Evolutionary conservation across 805 yeast species (phyloP).

Genomic region (Hyphopichia homilentoma): DNA sequence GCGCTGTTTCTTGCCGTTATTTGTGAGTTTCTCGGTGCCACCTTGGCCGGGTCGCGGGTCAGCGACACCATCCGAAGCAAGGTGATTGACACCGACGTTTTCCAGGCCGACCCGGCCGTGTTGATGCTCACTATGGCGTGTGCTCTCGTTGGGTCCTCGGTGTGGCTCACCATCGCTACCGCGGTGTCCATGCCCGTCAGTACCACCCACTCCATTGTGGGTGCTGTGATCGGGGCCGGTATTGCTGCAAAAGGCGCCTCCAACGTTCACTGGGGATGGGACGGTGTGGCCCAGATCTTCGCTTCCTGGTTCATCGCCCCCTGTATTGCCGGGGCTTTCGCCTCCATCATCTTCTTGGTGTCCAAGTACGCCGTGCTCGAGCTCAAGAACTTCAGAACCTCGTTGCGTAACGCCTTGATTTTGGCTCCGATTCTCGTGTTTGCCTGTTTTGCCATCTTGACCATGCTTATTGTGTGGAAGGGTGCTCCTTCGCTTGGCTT

Average conservation of each 20-base stretch:
- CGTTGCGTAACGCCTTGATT: constrained; percentile 52
- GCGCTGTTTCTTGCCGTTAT: constrained; percentile 70
- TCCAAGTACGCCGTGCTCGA: constrained; percentile 63
- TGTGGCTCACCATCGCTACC: constrained; percentile 69
- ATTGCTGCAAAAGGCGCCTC: constrained; percentile 66
- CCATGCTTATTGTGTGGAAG: constrained; percentile 78
- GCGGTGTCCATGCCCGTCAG: constrained; percentile 72
- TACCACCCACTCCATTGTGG: constrained; percentile 76
- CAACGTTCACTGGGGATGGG: constrained; percentile 72
- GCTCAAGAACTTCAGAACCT: constrained; percentile 38
- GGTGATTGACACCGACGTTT: constrained; percentile 52
- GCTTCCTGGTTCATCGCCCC: constrained; percentile 86
- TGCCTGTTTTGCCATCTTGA: constrained; percentile 55
- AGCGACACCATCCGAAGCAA: constrained; percentile 68
- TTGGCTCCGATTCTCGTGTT: constrained; percentile 61
- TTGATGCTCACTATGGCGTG: constrained; percentile 72
- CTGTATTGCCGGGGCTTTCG: constrained; percentile 59
- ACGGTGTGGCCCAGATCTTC: constrained; percentile 64
- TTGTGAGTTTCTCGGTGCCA: constrained; percentile 74
- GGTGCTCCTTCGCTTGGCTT: constrained; percentile 69
- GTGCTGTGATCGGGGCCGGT: constrained; percentile 71
- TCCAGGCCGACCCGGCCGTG: constrained; percentile 58
- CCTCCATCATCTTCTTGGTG: constrained; percentile 53
- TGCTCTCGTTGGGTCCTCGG: constrained; percentile 70
- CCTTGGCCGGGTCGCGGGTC: constrained; percentile 69